Percentiles rank a stretch among this genome's conserved stretches.
These are phyloP conservation scores for Mrakia hoshinonis DNA, from an alignment of 768 basidiomycete genomes.

Conservation along the genomic window DNA sequence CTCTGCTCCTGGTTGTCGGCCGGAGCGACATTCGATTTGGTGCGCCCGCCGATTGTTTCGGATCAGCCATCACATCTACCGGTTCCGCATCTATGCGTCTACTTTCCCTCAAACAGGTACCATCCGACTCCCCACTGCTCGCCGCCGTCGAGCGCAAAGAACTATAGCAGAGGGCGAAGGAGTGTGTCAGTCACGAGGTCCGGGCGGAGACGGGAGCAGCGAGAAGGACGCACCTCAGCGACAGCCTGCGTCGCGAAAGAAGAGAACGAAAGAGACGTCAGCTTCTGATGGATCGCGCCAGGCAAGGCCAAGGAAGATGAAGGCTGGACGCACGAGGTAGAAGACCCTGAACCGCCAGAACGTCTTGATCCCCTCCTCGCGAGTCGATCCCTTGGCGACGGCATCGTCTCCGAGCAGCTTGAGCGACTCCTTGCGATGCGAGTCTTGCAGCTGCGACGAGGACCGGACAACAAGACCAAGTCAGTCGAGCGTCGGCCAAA, in stretches of 20 bases:
- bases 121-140: constrained; percentile 50
- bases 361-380: constrained; percentile 52
- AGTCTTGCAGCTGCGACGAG: constrained; percentile 46
- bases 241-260: constrained; percentile 43
- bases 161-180: constrained; percentile 25
- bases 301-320: neutral
- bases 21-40: too few relatives aligned
- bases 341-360: constrained; percentile 60
- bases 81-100: neutral
- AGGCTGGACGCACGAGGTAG: constrained; percentile 44
- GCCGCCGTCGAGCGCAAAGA: constrained; percentile 56
- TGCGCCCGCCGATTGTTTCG: too few relatives aligned
- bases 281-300: too few relatives aligned
- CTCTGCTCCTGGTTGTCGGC: too few relatives aligned
- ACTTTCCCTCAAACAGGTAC: constrained; percentile 31
- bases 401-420: constrained; percentile 50
- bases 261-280: neutral
- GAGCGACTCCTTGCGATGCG: constrained; percentile 48
- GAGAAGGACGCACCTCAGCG: constrained; percentile 44
- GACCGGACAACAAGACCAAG: neutral
- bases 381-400: constrained; percentile 44
- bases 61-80: too few relatives aligned
- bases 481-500: neutral
- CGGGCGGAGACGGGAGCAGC: neutral
- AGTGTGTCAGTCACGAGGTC: neutral